Percentiles rank a stretch among this genome's conserved stretches.
phyloP scores from a whole-genome alignment of 2,329 filamentous ascomycete genomes.

The Sordariomycetes sp. region DNA sequence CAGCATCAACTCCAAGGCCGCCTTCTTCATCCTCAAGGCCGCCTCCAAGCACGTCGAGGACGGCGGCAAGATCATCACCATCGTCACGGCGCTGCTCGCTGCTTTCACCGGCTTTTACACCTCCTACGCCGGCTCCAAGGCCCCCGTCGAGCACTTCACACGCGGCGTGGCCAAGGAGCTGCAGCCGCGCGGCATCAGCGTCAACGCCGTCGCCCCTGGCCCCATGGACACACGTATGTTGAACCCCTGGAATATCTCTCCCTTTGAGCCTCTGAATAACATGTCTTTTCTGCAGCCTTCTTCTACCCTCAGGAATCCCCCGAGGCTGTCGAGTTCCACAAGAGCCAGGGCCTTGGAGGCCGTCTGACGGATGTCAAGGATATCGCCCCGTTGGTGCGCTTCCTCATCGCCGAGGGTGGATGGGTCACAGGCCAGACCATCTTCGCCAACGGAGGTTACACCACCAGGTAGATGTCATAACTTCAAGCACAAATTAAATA shows the following conservation, averaged over 20 bases:
- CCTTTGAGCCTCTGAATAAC: neutral
- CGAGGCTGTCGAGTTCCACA: constrained; percentile 33
- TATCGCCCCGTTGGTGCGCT: constrained; percentile 34
- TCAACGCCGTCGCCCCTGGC: constrained; percentile 24
- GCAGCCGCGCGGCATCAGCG: constrained; percentile 19
- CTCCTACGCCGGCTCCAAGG: constrained; percentile 32
- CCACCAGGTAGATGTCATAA: constrained; percentile 23
- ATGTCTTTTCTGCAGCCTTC: constrained; percentile 20
- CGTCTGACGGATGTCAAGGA: constrained; percentile 31
- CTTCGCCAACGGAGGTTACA: constrained; percentile 38
- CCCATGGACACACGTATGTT: constrained; percentile 30
- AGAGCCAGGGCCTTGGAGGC: constrained; percentile 29
- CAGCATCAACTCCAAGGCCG: constrained; percentile 35
- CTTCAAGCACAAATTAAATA: no score
- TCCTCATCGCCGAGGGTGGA: constrained; percentile 30
- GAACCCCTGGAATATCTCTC: neutral
- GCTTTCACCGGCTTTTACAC: constrained; percentile 37
- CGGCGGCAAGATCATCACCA: constrained; percentile 36
- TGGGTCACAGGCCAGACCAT: constrained; percentile 38
- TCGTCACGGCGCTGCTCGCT: constrained; percentile 32
- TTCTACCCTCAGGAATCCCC: constrained; percentile 32
- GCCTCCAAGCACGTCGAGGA: constrained; percentile 29
- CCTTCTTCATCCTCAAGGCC: constrained; percentile 34
- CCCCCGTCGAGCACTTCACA: constrained; percentile 28
- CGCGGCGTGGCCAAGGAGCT: constrained; percentile 24